Evolutionary conservation across 495 filamentous ascomycete genomes (phyloP), one percentile per base, ranked within the genome.

Genomic region (Penicillium egyptiacum): DNA sequence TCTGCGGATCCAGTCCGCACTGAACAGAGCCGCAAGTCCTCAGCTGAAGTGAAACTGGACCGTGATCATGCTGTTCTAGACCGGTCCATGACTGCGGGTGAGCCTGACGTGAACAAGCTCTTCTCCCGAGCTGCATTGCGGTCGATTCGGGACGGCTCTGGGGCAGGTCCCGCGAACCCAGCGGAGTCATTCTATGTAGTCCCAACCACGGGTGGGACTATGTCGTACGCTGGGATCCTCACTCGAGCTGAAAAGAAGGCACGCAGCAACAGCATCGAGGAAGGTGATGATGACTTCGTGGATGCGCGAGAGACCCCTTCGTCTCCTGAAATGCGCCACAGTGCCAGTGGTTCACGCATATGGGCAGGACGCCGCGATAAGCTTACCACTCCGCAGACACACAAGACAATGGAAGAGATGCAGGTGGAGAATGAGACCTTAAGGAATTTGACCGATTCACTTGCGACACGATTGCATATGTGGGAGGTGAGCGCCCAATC

Each of bases 121-220:
- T 92, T 92, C 72, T 95, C 90, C 5, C 83, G 81, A 53, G 88
- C 92, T 12, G 89, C 92, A 6, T 79, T 97, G 42, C 81, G 84
- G 28, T 89, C 91, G 11, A 75, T 88, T 45, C 74, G 73, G 9
- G 84, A 86, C 43, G 76, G 80, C 12, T 67, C 75, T 2, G 71
- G 73, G 9, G 63, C 70, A 14, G 62, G 71, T 22, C 72, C 74
- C 25, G 70, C 62, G 20, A 76, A 70, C 23, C 73, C 86, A 19
- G 84, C 84, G 35, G 92, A 97, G 66, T 91, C 87, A 26, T 98
- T 98, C 77, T 97, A 97, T 66, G 89, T 98, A 1, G 94, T 98
- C 0, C 94, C 93, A 9, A 86, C 88, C 0, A 89, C 89, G 5
- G 94, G 94, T 26, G 89, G 91, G 55, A 96, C 91, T 0, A 83